Percentiles rank a stretch among this genome's conserved stretches.
Evolutionary conservation across 1,284 basidiomycete species (phyloP).

Genomic region (Heterobasidion parviporum): DNA sequence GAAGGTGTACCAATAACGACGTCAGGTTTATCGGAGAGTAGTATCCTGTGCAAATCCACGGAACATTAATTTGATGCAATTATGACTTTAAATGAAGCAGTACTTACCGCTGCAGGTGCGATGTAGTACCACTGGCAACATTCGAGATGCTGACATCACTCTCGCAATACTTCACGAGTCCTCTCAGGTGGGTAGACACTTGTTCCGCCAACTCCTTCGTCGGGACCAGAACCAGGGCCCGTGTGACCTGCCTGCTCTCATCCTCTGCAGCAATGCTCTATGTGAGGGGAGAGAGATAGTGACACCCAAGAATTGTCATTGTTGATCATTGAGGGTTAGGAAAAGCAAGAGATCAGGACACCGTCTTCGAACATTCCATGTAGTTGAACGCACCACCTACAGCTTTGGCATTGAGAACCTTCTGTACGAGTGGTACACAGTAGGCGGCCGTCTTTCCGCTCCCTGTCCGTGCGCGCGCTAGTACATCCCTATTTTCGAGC

Average conservation of each 20-base stretch:
- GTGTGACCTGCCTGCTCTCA: constrained; percentile 49
- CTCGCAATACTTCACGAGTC: constrained; percentile 70
- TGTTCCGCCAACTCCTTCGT: constrained; percentile 93
- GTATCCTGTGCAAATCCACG: constrained; percentile 35
- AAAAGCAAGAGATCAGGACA: background rate
- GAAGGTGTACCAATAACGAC: constrained; percentile 91
- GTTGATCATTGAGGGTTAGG: no score
- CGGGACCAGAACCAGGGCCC: constrained; percentile 86
- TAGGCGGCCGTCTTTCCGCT: constrained; percentile 98
- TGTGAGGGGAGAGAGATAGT: no score
- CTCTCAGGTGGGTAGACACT: constrained; percentile 66
- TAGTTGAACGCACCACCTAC: constrained; percentile 38
- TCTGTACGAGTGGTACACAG: constrained; percentile 86
- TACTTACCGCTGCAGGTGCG: constrained; percentile 72
- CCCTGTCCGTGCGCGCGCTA: constrained; percentile 91
- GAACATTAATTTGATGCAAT: background rate
- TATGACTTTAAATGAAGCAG: background rate
- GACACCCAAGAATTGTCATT: no score
- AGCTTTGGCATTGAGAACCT: constrained; percentile 75
- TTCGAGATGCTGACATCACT: constrained; percentile 73
- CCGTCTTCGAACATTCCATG: background rate
- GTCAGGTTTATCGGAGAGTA: constrained; percentile 89
- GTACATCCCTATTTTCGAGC: constrained; percentile 85
- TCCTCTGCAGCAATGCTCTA: constrained; percentile 32
- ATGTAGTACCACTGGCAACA: constrained; percentile 66